Percentiles rank a stretch among this genome's conserved stretches.
Conservation (phyloP, 441 rosid genomes). For the Omphalea diandra region DNA sequence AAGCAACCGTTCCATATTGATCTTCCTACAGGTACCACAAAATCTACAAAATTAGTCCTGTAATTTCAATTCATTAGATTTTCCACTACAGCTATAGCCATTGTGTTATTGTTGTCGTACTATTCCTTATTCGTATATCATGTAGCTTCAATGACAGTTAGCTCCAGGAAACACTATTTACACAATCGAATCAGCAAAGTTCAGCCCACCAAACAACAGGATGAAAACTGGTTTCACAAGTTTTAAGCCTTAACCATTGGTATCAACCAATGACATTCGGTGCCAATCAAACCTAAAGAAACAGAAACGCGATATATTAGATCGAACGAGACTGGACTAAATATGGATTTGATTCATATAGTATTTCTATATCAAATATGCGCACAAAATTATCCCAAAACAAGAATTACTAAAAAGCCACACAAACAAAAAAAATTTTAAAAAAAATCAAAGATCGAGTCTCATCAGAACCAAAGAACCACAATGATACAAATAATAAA, state of each 20-base stretch:
- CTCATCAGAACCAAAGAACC: neutral
- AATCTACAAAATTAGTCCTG: too few relatives aligned
- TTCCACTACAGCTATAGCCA: too few relatives aligned
- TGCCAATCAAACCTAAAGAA: neutral
- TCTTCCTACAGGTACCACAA: too few relatives aligned
- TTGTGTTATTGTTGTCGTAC: neutral
- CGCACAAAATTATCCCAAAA: neutral
- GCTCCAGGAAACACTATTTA: neutral
- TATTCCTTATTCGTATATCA: neutral
- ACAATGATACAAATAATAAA: too few relatives aligned
- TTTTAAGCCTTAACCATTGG: too few relatives aligned
- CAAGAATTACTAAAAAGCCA: neutral
- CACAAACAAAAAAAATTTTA: neutral
- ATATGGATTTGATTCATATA: neutral
- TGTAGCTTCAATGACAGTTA: neutral
- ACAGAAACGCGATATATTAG: neutral
- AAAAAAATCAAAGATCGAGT: neutral
- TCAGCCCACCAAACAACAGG: too few relatives aligned
- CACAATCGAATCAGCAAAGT: too few relatives aligned
- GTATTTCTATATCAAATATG: neutral
- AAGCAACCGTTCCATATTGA: neutral
- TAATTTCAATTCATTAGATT: too few relatives aligned
- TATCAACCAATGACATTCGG: too few relatives aligned
- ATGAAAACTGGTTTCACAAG: too few relatives aligned
- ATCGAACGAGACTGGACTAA: neutral